Conservation (phyloP, 2,329 filamentous ascomycete species). For the Hirsutella rhossiliensis region DNA sequence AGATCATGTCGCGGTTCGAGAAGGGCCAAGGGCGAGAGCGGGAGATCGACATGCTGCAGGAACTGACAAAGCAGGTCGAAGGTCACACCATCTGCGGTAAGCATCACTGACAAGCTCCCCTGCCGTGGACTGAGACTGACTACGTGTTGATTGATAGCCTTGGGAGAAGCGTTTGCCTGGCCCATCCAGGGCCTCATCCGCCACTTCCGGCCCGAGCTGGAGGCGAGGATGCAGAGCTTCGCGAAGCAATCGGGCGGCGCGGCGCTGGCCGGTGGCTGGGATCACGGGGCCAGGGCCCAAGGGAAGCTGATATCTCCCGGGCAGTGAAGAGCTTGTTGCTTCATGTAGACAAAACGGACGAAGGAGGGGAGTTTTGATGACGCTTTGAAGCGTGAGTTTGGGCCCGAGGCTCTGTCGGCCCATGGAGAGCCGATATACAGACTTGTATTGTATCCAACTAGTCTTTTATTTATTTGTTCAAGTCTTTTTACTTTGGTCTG, state of each 20-base stretch:
- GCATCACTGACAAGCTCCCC: constrained; percentile 11
- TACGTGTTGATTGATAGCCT: constrained; percentile 34
- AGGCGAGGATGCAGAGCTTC: constrained; percentile 79
- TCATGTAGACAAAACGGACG: background rate
- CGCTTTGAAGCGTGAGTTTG: background rate
- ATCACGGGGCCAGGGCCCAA: constrained; percentile 59
- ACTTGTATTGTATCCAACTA: constrained; percentile 7
- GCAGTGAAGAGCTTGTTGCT: constrained; percentile 43
- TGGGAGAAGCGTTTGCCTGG: constrained; percentile 98
- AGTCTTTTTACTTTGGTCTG: background rate
- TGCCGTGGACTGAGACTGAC: background rate
- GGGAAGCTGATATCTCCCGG: constrained; percentile 82
- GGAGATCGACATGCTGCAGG: constrained; percentile 99
- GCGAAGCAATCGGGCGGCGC: constrained; percentile 59
- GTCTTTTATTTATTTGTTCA: background rate
- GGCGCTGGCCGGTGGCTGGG: constrained; percentile 80
- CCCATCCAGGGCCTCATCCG: constrained; percentile 95
- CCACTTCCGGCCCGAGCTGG: constrained; percentile 93
- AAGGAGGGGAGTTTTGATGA: background rate
- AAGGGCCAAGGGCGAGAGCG: constrained; percentile 76
- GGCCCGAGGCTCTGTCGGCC: background rate
- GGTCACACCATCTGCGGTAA: constrained; percentile 95
- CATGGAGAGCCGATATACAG: background rate
- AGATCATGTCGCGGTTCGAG: constrained; percentile 97
- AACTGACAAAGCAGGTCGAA: constrained; percentile 98